Evolutionary conservation across 768 basidiomycete genomes (phyloP).

Genomic region (Hirschioporus abietinus): DNA sequence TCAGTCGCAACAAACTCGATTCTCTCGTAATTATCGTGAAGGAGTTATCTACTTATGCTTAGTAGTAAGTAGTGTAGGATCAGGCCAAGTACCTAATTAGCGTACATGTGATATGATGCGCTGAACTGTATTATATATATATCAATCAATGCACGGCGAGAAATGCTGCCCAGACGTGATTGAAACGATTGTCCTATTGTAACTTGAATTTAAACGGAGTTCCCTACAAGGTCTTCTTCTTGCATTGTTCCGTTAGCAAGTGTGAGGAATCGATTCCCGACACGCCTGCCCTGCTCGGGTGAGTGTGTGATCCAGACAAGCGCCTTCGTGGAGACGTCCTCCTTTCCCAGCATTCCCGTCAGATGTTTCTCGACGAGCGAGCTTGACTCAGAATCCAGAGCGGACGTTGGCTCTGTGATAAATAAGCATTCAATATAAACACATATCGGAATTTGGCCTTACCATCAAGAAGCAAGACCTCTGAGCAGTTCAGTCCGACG

Average conservation of each 20-base stretch:
- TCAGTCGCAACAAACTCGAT: too few relatives aligned
- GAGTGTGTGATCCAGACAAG: conserved; percentile 89
- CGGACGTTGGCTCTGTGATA: conserved; percentile 78
- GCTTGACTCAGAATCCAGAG: conserved; percentile 68
- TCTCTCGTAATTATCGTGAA: too few relatives aligned
- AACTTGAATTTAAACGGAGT: conserved; percentile 35
- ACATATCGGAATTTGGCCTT: conserved; percentile 17
- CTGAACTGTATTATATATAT: too few relatives aligned
- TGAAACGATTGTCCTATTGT: conserved; percentile 32
- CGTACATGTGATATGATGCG: too few relatives aligned
- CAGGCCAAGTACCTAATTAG: too few relatives aligned
- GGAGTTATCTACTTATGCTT: too few relatives aligned
- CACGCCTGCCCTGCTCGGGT: conserved; percentile 67
- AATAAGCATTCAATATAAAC: not conserved
- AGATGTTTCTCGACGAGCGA: conserved; percentile 62
- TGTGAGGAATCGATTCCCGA: conserved; percentile 65
- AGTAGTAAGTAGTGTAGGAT: too few relatives aligned
- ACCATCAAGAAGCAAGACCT: conserved; percentile 81
- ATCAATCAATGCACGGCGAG: too few relatives aligned
- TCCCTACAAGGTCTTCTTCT: conserved; percentile 21
- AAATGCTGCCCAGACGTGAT: not conserved
- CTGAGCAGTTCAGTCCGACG: conserved; percentile 66
- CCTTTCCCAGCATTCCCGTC: conserved; percentile 41
- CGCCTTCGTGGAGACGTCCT: conserved; percentile 54
- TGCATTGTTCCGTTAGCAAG: conserved; percentile 20